A percentile compares a stretch with the other conserved stretches of the same genome.
phyloP scores from a whole-genome alignment of 139 green algal species.

The Chloropicon primus region DNA sequence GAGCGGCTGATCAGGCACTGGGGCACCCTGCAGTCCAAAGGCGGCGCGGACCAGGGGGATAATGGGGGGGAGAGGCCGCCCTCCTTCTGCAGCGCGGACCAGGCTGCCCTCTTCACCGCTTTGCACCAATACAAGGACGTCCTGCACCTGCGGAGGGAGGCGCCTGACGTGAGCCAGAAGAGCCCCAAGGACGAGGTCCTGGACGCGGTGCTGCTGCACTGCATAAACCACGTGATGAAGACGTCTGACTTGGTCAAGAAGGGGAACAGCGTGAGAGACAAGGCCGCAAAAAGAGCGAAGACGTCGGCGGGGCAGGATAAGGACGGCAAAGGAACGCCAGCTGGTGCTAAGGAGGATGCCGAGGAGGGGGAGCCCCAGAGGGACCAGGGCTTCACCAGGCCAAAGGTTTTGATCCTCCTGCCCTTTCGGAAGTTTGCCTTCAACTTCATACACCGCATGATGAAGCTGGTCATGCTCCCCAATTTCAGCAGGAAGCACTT shows the following conservation, averaged over 20 bases:
- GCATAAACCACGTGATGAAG: conserved; percentile 63
- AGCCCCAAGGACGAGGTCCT: background rate
- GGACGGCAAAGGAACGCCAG: too few relatives aligned
- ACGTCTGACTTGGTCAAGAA: conserved; percentile 67
- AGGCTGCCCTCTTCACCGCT: background rate
- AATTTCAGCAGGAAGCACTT: background rate
- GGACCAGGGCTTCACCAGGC: conserved; percentile 75
- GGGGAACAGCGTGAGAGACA: conserved; percentile 50
- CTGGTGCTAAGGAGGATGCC: background rate
- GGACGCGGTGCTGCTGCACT: background rate
- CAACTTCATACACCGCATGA: conserved; percentile 43
- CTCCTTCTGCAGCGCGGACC: background rate
- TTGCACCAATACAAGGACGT: background rate
- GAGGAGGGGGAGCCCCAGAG: conserved; percentile 15
- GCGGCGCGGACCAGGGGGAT: background rate
- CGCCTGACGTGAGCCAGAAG: background rate
- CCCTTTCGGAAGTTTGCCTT: conserved; percentile 69
- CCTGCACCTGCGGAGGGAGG: background rate
- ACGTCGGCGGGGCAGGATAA: too few relatives aligned
- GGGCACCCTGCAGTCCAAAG: background rate
- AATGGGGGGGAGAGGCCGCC: background rate
- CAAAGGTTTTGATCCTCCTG: conserved; percentile 78
- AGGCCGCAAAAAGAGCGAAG: too few relatives aligned
- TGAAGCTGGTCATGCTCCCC: conserved; percentile 43
- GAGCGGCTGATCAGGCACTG: background rate